These are phyloP conservation scores for Citropsis articulata DNA, from an alignment of 345 rosid species.

Conservation along the genomic window DNA sequence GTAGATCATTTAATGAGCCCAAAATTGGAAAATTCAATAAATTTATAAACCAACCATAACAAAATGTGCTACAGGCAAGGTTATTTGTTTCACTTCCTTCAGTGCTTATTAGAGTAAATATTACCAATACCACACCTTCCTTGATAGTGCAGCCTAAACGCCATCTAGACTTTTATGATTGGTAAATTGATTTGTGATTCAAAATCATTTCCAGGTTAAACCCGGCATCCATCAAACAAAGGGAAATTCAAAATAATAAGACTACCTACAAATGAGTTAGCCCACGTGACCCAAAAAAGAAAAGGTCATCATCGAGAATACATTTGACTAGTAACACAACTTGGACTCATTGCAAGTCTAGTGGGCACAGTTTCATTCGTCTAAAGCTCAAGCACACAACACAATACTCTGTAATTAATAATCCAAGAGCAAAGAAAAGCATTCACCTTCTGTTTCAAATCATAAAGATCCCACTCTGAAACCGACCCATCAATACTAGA, in stretches of 20 bases:
- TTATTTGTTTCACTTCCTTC: background rate
- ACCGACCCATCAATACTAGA: constrained; percentile 83
- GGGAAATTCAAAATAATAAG: background rate
- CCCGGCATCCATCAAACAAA: background rate
- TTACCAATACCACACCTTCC: background rate
- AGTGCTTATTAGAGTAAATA: background rate
- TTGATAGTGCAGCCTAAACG: background rate
- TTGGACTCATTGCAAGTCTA: background rate
- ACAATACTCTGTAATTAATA: background rate
- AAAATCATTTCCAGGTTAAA: no score
- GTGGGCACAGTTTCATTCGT: background rate
- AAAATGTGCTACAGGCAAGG: background rate
- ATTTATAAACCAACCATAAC: background rate
- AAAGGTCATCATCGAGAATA: background rate
- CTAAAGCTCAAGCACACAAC: background rate
- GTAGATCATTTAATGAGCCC: background rate
- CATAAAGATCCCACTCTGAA: constrained; percentile 84
- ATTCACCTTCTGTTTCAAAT: constrained; percentile 79
- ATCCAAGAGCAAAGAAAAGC: background rate
- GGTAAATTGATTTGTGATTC: background rate
- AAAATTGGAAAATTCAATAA: background rate
- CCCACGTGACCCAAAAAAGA: background rate
- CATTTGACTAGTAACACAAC: background rate
- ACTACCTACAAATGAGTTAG: background rate
- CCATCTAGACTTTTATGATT: background rate